Conservation (phyloP, 2,329 filamentous ascomycete genomes). For the Zasmidium angulare region DNA sequence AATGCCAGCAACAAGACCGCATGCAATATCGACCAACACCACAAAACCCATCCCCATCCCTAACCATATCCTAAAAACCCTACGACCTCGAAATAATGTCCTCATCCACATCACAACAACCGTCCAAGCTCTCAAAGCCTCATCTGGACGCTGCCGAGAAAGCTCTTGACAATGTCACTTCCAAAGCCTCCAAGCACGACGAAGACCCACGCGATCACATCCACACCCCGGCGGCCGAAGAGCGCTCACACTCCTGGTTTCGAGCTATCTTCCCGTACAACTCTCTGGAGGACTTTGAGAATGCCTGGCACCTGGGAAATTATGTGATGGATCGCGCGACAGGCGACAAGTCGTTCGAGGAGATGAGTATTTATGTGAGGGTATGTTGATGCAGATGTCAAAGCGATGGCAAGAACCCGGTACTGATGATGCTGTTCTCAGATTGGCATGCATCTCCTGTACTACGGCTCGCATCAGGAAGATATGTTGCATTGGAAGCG, state of each 20-base stretch:
- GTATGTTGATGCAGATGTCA: constrained; percentile 10
- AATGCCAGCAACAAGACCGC: no score
- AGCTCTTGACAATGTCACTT: constrained; percentile 27
- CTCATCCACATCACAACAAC: background rate
- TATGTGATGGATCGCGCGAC: constrained; percentile 45
- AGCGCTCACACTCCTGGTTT: constrained; percentile 24
- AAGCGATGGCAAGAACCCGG: background rate
- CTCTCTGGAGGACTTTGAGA: constrained; percentile 36
- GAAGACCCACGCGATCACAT: constrained; percentile 29
- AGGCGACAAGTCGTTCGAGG: constrained; percentile 42
- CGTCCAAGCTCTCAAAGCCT: constrained; percentile 8
- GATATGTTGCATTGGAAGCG: constrained; percentile 39
- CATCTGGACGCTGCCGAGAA: constrained; percentile 29
- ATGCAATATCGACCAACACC: no score
- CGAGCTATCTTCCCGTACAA: constrained; percentile 26
- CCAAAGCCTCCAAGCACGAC: constrained; percentile 21
- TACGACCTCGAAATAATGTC: background rate
- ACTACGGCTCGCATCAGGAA: constrained; percentile 43
- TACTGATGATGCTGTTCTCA: constrained; percentile 1
- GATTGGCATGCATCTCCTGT: constrained; percentile 45
- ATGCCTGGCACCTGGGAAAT: constrained; percentile 43
- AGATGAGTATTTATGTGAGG: constrained; percentile 45
- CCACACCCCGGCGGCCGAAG: constrained; percentile 25
- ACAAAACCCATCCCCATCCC: no score
- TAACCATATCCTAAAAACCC: background rate